phyloP scores from a whole-genome alignment of 805 yeast genomes.

The Candida mattraensis region DNA sequence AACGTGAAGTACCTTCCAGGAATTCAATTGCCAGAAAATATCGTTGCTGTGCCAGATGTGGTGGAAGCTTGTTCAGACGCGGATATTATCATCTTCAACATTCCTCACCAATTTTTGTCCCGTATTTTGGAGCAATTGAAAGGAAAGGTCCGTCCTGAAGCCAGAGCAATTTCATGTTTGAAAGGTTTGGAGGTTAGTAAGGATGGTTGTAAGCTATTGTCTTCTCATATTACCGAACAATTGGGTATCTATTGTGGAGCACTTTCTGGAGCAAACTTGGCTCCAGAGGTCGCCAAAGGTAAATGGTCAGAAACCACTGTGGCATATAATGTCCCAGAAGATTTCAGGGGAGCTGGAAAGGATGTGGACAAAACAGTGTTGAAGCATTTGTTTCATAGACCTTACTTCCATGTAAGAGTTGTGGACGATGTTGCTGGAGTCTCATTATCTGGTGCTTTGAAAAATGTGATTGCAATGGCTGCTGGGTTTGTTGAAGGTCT shows the following conservation, averaged over 20 bases:
- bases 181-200: constrained; percentile 91
- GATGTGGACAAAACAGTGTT: constrained; percentile 73
- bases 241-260: constrained; percentile 94
- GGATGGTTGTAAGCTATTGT: constrained; percentile 80
- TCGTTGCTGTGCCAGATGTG: constrained; percentile 84
- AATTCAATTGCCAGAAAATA: constrained; percentile 79
- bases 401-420: constrained; percentile 95
- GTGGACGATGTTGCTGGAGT: constrained; percentile 94
- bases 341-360: constrained; percentile 63
- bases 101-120: constrained; percentile 94
- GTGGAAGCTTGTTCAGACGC: constrained; percentile 75
- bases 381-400: constrained; percentile 90
- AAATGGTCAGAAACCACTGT: constrained; percentile 98
- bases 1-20: constrained; percentile 94
- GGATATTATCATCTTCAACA: constrained; percentile 87
- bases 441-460: constrained; percentile 94
- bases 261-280: constrained; percentile 94
- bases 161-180: constrained; percentile 90
- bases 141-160: constrained; percentile 68
- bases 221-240: constrained; percentile 74
- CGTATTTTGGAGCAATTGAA: constrained; percentile 72
- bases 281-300: constrained; percentile 93
- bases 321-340: constrained; percentile 77
- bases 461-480: constrained; percentile 93
- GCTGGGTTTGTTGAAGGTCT: constrained; percentile 97